phyloP scores from a whole-genome alignment of 345 rosid genomes.

The Lenwebbia sp. region DNA sequence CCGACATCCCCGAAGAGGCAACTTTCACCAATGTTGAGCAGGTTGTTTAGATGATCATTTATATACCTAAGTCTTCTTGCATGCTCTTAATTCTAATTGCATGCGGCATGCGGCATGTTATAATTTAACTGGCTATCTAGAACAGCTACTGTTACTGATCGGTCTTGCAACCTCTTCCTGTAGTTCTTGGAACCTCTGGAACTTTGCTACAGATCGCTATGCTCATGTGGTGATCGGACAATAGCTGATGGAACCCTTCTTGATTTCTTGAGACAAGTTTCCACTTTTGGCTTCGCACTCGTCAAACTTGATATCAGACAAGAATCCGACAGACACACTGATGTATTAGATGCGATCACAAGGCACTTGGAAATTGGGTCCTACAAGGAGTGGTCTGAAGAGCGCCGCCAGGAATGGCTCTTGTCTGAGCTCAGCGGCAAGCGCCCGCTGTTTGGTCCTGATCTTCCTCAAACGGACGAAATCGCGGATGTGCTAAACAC shows the following conservation, averaged over 20 bases:
- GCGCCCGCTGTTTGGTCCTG: constrained; percentile 90
- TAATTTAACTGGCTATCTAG: not conserved
- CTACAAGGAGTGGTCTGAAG: constrained; percentile 89
- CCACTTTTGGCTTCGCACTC: constrained; percentile 92
- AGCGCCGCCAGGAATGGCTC: constrained; percentile 79
- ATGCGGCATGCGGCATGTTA: not conserved
- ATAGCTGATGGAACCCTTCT: constrained; percentile 99
- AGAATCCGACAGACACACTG: constrained; percentile 95
- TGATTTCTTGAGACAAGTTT: constrained; percentile 95
- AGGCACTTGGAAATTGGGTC: constrained; percentile 80
- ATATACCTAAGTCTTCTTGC: not conserved
- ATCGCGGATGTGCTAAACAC: constrained; percentile 86
- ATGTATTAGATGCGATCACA: constrained; percentile 90
- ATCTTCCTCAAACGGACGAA: constrained; percentile 91
- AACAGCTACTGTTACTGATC: constrained; percentile 1
- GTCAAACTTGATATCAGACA: constrained; percentile 95
- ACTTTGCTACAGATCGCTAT: constrained; percentile 88
- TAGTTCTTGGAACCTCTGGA: constrained; percentile 98
- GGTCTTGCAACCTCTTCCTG: constrained; percentile 1
- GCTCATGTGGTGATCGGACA: constrained; percentile 80
- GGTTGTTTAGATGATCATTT: constrained; percentile 11
- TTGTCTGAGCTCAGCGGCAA: constrained; percentile 81
- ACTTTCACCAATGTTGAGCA: constrained; percentile 41
- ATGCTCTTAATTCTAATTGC: not conserved
- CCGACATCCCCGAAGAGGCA: constrained; percentile 56